These are phyloP conservation scores for Claviceps fusiformis DNA, from an alignment of 2,329 filamentous ascomycete species.

Conservation along the genomic window DNA sequence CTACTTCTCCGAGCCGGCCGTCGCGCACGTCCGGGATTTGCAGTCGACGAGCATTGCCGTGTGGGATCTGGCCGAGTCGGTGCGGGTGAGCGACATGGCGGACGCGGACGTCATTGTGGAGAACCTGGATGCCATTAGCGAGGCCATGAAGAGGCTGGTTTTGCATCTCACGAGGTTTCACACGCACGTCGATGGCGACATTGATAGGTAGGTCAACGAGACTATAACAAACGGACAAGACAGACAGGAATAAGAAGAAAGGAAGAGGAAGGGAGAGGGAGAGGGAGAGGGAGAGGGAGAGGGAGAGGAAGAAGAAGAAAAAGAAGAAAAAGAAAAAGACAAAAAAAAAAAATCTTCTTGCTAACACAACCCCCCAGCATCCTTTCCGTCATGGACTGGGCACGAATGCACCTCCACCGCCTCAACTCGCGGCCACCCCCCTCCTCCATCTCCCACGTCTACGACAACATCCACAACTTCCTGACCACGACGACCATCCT, in stretches of 20 bases:
- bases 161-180: conserved; percentile 86
- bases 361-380: conserved; percentile 38
- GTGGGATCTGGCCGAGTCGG: conserved; percentile 86
- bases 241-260: too few species aligned
- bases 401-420: conserved; percentile 66
- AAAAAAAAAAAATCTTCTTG: too few species aligned
- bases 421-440: conserved; percentile 49
- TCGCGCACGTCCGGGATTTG: conserved; percentile 72
- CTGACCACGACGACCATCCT: conserved; percentile 52
- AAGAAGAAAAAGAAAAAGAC: not conserved
- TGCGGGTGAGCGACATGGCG: conserved; percentile 80
- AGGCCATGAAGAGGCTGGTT: conserved; percentile 71
- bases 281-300: not conserved
- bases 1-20: conserved; percentile 83
- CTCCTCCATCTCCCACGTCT: conserved; percentile 48
- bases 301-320: not conserved
- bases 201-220: conserved; percentile 50
- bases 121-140: conserved; percentile 73
- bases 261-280: too few species aligned
- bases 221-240: too few species aligned
- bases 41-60: conserved; percentile 88
- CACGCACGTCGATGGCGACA: conserved; percentile 81
- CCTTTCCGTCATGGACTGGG: conserved; percentile 93
- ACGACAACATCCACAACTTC: conserved; percentile 72
- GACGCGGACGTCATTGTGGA: conserved; percentile 74